Percentiles rank a stretch among this genome's conserved stretches.
phyloP scores from a whole-genome alignment of 257 asterid genomes.

The Cordia subcordata region DNA sequence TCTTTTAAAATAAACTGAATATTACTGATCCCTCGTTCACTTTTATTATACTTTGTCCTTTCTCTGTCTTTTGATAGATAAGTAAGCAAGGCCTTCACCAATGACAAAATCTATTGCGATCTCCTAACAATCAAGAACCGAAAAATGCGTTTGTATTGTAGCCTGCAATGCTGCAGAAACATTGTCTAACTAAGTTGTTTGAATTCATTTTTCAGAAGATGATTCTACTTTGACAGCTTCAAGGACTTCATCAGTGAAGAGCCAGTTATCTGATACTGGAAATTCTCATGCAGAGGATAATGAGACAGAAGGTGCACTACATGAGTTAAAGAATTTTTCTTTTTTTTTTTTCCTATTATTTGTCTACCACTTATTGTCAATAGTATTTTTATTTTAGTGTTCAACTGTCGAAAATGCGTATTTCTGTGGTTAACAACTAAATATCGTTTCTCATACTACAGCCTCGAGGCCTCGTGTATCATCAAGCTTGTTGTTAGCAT shows the following conservation, averaged over 20 bases:
- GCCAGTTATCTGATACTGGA: slow-evolving; percentile 55
- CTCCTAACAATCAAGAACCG: not conserved
- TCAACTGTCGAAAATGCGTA: not conserved
- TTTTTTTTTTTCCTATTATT: not conserved
- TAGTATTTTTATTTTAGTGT: not conserved
- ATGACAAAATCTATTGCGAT: too few species aligned
- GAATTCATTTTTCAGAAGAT: slow-evolving; percentile 37
- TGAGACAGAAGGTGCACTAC: slow-evolving; percentile 51
- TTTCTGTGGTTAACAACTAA: not conserved
- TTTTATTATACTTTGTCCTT: too few species aligned
- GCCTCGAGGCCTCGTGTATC: slow-evolving; percentile 56
- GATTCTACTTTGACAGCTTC: slow-evolving; percentile 40
- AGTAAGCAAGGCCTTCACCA: not conserved
- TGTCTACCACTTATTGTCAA: not conserved
- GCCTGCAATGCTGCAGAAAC: not conserved
- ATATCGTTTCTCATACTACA: slow-evolving; percentile 19
- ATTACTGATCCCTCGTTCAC: too few species aligned
- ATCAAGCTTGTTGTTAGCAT: slow-evolving; percentile 58
- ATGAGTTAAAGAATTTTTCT: not conserved
- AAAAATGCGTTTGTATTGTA: not conserved
- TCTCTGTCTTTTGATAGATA: not conserved
- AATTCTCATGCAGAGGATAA: slow-evolving; percentile 40
- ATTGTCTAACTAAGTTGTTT: slow-evolving; percentile 15
- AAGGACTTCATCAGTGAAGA: slow-evolving; percentile 35
- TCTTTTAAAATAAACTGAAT: too few species aligned